Conservation (phyloP, 495 filamentous ascomycete species). For the Aspergillus heteromorphus region DNA sequence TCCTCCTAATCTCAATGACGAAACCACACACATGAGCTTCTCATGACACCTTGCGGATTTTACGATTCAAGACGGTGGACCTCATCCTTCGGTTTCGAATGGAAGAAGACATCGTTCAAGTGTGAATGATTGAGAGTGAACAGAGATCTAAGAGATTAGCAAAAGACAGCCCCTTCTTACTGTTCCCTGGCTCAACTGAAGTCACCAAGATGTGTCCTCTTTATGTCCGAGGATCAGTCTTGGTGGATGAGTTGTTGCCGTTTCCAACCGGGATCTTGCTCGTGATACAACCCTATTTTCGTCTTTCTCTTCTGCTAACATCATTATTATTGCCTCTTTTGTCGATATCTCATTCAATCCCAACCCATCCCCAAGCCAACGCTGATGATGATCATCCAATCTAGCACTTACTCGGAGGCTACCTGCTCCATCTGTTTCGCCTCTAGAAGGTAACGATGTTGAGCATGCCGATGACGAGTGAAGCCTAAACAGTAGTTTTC, state of each 20-base stretch:
- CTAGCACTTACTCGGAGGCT: slow-evolving; percentile 31
- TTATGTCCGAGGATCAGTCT: not conserved
- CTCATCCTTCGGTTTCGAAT: slow-evolving; percentile 31
- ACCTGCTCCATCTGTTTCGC: slow-evolving; percentile 29
- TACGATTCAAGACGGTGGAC: slow-evolving; percentile 21
- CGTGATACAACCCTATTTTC: no score
- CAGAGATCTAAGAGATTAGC: slow-evolving; percentile 43
- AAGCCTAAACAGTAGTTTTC: slow-evolving; percentile 35
- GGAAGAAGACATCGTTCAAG: slow-evolving; percentile 30
- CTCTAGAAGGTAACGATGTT: slow-evolving; percentile 26
- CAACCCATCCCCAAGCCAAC: not conserved
- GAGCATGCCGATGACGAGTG: slow-evolving; percentile 34
- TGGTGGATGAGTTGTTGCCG: not conserved
- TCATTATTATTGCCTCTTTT: no score
- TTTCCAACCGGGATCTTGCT: no score
- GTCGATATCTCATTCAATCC: slow-evolving; percentile 4
- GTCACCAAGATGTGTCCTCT: not conserved
- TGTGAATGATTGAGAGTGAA: slow-evolving; percentile 44
- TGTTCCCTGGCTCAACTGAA: not conserved
- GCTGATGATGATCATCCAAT: slow-evolving; percentile 25
- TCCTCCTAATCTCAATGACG: slow-evolving; percentile 32
- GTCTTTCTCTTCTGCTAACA: no score
- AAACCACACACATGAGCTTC: slow-evolving; percentile 34
- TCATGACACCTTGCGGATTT: slow-evolving; percentile 29
- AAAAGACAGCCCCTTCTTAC: not conserved